A percentile compares a stretch with the other conserved stretches of the same genome.
Evolutionary conservation across 768 basidiomycete species (phyloP).

Genomic region (Mycena haematopus): DNA sequence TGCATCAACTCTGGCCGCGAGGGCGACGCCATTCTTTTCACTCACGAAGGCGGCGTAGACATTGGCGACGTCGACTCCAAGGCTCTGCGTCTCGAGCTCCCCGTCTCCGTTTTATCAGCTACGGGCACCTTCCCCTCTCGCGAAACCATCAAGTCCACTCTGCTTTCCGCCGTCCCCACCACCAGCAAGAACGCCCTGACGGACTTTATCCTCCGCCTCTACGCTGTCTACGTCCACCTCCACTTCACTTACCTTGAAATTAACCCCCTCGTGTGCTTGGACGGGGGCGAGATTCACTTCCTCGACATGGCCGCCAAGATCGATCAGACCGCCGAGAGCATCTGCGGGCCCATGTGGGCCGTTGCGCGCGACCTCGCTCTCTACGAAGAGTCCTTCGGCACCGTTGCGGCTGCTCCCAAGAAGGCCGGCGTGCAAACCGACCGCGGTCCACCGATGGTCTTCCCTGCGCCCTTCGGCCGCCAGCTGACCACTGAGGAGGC

Average conservation of each 20-base stretch:
- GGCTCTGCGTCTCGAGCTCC: constrained; percentile 86
- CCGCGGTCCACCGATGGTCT: constrained; percentile 97
- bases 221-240: constrained; percentile 97
- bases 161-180: constrained; percentile 84
- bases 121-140: constrained; percentile 80
- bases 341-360: constrained; percentile 99
- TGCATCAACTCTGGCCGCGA: constrained; percentile 96
- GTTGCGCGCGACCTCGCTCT: constrained; percentile 90
- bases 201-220: constrained; percentile 94
- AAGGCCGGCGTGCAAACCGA: constrained; percentile 74
- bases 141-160: constrained; percentile 71
- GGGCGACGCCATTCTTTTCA: constrained; percentile 97
- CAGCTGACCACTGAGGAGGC: constrained; percentile 98
- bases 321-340: constrained; percentile 98
- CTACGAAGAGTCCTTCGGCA: constrained; percentile 55
- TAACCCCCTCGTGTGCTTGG: constrained; percentile 96
- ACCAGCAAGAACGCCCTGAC: constrained; percentile 89
- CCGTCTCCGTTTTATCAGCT: constrained; percentile 56
- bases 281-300: constrained; percentile 86
- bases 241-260: constrained; percentile 99
- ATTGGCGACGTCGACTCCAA: constrained; percentile 98
- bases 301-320: constrained; percentile 99
- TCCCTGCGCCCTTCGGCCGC: constrained; percentile 95
- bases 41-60: constrained; percentile 98
- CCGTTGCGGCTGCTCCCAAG: constrained; percentile 48